Evolutionary conservation across 2,329 filamentous ascomycete species (phyloP), one percentile per base, ranked within the genome.

Genomic region (Neonectria hederae): DNA sequence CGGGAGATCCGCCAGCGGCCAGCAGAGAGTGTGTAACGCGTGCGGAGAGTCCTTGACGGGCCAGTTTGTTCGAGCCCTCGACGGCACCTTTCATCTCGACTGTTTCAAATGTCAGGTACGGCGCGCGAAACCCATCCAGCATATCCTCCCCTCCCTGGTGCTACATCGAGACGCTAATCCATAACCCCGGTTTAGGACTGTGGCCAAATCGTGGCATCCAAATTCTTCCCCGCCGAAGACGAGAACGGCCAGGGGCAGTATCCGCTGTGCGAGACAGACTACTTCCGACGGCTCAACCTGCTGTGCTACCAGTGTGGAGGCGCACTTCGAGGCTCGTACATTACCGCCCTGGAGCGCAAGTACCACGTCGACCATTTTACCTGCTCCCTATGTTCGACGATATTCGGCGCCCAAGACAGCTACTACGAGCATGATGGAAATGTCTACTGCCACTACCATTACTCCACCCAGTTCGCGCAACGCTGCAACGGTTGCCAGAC

Each of bases 331-430:
- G 96, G 96, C 51, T 98, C 96, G 5, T 99, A 99, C 81, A 99
- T 99, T 76, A 99, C 96, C 17, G 96, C 96, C 4, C 86, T 99
- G 58, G 96, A 99, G 72, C 92, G 93, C 74, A 99, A 99, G 82
- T 99, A 99, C 79, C 96, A 97, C 80, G 97, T 99, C 70, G 95
- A 98, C 78, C 96, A 99, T 81, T 99, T 99, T 76, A 99, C 96
- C 40, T 99, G 96, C 81, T 98, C 94, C 11, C 89, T 97, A 32
- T 99, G 96, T 77, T 92, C 94, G 5, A 98, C 96, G 1, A 92
- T 98, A n/a, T 99, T 99, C 76, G 96, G 96, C 55, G 96, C 96
- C 7, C 93, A 97, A 75, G 96, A 99, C 83, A 97, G 94, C 78
- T 99, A 99, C 79, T 99, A 99, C 80, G 96, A 99, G 79, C 96